A percentile compares a stretch with the other conserved stretches of the same genome.
phyloP scores from a whole-genome alignment of 2,329 filamentous ascomycete species.

The Dactylellina drechsleri region DNA sequence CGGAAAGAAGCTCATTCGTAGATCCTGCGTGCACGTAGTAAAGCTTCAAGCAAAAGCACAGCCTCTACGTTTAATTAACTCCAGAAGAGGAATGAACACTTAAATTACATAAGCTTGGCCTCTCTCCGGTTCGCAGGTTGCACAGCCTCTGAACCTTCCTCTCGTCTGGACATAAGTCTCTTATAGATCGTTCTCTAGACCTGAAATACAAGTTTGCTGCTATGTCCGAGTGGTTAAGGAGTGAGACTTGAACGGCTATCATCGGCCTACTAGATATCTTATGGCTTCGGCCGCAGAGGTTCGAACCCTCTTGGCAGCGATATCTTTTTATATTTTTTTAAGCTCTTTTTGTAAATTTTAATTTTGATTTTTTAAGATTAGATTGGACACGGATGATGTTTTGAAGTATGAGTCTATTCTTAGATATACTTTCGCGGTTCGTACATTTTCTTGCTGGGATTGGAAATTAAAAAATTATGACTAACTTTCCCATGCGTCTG shows the following conservation, averaged over 20 bases:
- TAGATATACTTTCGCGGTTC: too few species aligned
- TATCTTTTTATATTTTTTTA: conserved; percentile 21
- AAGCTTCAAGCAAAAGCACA: too few species aligned
- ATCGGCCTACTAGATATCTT: conserved; percentile 37
- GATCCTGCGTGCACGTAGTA: too few species aligned
- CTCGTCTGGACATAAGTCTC: neutral
- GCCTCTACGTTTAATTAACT: too few species aligned
- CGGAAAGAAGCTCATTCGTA: conserved; percentile 9
- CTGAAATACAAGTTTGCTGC: conserved; percentile 40
- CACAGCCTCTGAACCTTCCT: conserved; percentile 3
- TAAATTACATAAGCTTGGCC: neutral
- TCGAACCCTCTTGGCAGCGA: conserved; percentile 55
- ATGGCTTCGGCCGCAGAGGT: conserved; percentile 56
- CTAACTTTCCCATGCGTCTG: too few species aligned
- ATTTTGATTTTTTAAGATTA: too few species aligned
- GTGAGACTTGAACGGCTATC: conserved; percentile 51
- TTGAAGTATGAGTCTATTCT: too few species aligned
- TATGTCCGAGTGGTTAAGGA: conserved; percentile 56
- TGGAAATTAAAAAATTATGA: too few species aligned
- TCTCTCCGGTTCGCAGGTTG: conserved; percentile 7
- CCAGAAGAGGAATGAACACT: too few species aligned
- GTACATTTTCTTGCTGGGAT: too few species aligned
- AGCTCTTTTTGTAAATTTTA: too few species aligned
- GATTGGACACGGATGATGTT: too few species aligned
- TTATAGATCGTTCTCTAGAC: conserved; percentile 3